phyloP scores from a whole-genome alignment of 2,329 filamentous ascomycete genomes.

The Aspergillus sp. region DNA sequence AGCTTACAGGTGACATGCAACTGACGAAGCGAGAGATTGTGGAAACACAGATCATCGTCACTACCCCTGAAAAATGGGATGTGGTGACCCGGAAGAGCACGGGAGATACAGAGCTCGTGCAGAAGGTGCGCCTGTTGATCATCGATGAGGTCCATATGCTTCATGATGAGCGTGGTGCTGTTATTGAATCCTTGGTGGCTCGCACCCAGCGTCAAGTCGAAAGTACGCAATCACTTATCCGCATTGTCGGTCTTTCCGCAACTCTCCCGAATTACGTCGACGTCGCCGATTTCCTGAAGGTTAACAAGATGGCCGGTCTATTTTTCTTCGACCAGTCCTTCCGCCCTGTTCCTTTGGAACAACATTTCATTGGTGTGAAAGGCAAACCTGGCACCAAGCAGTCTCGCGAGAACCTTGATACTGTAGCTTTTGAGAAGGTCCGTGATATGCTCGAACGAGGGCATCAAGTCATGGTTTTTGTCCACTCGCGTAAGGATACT shows the following conservation, averaged over 20 bases:
- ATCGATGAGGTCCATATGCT: conserved; percentile 99
- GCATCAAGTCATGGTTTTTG: conserved; percentile 99
- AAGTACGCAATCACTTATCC: conserved; percentile 94
- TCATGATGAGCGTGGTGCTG: conserved; percentile 93
- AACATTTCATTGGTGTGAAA: conserved; percentile 96
- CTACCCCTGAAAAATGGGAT: conserved; percentile 99
- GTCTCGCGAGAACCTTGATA: conserved; percentile 86
- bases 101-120: conserved; percentile 93
- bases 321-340: conserved; percentile 99
- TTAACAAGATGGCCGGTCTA: conserved; percentile 86
- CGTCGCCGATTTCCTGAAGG: conserved; percentile 93
- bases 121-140: conserved; percentile 93
- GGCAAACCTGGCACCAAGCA: conserved; percentile 77
- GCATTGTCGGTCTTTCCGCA: conserved; percentile 91
- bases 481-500: conserved; percentile 94
- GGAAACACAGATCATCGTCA: conserved; percentile 96
- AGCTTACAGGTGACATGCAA: conserved; percentile 98
- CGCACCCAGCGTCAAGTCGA: conserved; percentile 95
- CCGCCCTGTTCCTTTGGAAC: conserved; percentile 90
- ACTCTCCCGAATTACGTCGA: conserved; percentile 96
- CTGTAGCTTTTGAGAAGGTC: conserved; percentile 88
- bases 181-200: conserved; percentile 92
- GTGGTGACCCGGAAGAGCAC: conserved; percentile 96
- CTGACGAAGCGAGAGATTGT: conserved; percentile 95
- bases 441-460: conserved; percentile 85